Evolutionary conservation across 257 asterid genomes (phyloP), one percentile per base, ranked within the genome.

Genomic region (Prunella vulgaris): DNA sequence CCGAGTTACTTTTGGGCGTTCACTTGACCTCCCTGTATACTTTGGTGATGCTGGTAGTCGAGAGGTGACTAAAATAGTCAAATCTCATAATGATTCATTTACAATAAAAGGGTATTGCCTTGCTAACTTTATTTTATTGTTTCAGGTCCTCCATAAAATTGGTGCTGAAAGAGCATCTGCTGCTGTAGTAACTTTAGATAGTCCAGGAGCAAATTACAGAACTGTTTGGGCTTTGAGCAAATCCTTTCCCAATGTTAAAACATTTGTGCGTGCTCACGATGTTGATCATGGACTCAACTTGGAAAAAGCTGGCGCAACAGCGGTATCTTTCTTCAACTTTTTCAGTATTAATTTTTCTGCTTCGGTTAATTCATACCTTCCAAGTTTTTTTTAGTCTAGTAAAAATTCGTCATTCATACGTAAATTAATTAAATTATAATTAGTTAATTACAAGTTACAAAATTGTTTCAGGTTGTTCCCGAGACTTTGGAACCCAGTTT

Each of bases 31-130:
- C 83, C 99, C 99, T 28, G 99, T 94, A 60, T 94, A 87, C 82
- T 94, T 94, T 84, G 99, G 99, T 58, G 99, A 94, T 84, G 97
- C 99, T 64, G 99, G 99, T 68, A 94, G 99, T 73, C 90, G 95
- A 70, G 99, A 94, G 97, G 99, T 94, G 79, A 70, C 57, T 67
- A 7, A 10, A 67, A 69, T 53, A 37, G 60, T 64, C 69, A 21
- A 49, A 44, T 17, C 59, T 73, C 25, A 28, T 77, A 64, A 68
- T 46, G 60, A 51, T 68, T 73, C 30, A 37, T 35, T 44, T 27
- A 8, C 48, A 18, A 51, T 15, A 35, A 17, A 17, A 32, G 24
- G 10, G 66, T 69, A 57, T 52, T 61, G 72, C 65, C 4, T 74
- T 48, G 71, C 10, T 12, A 52, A 13, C 72, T 60, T 76, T 49